Conservation (phyloP, 2,329 filamentous ascomycete species). For the Aspergillus costaricaensis region DNA sequence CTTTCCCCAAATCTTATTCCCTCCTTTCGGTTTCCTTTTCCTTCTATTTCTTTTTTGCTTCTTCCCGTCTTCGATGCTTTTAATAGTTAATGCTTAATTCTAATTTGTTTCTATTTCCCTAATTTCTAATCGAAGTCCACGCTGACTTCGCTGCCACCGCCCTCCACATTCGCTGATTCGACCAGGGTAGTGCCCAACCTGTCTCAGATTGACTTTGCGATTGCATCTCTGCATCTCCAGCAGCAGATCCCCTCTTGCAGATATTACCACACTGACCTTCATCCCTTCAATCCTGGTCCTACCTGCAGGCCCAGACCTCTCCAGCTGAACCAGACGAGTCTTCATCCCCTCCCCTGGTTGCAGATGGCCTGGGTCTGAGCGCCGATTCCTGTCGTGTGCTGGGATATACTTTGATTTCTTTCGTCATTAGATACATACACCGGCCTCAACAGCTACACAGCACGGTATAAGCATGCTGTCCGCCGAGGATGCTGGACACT, state of each 20-base stretch:
- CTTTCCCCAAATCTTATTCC: background rate
- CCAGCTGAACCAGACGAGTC: slow-evolving; percentile 3
- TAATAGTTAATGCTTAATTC: background rate
- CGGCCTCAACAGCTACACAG: slow-evolving; percentile 6
- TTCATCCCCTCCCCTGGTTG: background rate
- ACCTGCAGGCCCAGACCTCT: slow-evolving; percentile 4
- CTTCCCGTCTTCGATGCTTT: background rate
- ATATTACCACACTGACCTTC: slow-evolving; percentile 4
- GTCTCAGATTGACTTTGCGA: slow-evolving; percentile 14
- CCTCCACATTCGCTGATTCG: background rate
- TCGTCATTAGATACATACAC: background rate
- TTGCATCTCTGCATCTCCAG: slow-evolving; percentile 5
- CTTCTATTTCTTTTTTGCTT: background rate
- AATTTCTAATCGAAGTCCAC: background rate
- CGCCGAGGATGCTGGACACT: slow-evolving; percentile 20
- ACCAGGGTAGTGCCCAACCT: background rate
- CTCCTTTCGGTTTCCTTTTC: background rate
- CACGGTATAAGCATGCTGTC: slow-evolving; percentile 13
- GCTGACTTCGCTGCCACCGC: background rate
- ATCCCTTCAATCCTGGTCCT: slow-evolving; percentile 11
- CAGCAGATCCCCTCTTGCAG: slow-evolving; percentile 1
- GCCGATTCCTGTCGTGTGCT: slow-evolving; percentile 2
- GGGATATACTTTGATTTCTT: background rate
- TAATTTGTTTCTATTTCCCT: slow-evolving; percentile 1
- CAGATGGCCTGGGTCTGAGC: slow-evolving; percentile 15